Base-by-base conservation (phyloP, 108 stramenopile species). In the Pseudonitzschia pungens region DNA sequence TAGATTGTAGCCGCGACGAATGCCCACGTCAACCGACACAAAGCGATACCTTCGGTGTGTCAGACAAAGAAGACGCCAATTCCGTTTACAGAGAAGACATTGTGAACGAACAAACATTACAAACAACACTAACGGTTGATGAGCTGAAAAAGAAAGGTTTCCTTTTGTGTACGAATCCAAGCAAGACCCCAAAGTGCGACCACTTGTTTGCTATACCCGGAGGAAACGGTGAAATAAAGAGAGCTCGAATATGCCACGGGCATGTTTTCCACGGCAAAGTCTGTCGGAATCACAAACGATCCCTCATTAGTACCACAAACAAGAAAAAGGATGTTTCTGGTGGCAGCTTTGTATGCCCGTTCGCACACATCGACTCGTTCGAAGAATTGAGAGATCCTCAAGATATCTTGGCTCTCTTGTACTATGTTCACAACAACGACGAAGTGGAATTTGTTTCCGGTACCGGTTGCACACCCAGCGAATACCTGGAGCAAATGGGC, bases 401-500 rank as follows among this genome's bases (percentile, higher is more conserved):
- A 18, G 60, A 62, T 18, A 7, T 40, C 8, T n/a, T 62, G 33
- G 29, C 60, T 62, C 16, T 62, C 5, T 62, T 62, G 16, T 62
- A 62, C 10, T 62, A 40, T 18, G 60, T 62, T 33, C n/a, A 62
- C 12, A 62, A 62, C 60, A 62, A 62, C 36, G 60, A 62, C 20
- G 60, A 62, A 8, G 33, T 62, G 4, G 33, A 62, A 40, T 62
- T 62, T 62, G 32, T 31, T 33, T 21, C 32, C n/a, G 60, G 60
- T n/a, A 20, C 15, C n/a, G 60, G 60, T n/a, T 62, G 60, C 20
- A 62, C 60, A 62, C 60, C 60, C 18, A 32, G 40, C 27, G 60
- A 36, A 62, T 62, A 40, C 20, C 60, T 62, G 14, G 20, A 31
- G 33, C 60, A 18, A 41, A 36, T 36, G 27, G 7, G 60, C 60